These are phyloP conservation scores for Cytospora mali DNA, from an alignment of 2,329 filamentous ascomycete species.

Conservation along the genomic window DNA sequence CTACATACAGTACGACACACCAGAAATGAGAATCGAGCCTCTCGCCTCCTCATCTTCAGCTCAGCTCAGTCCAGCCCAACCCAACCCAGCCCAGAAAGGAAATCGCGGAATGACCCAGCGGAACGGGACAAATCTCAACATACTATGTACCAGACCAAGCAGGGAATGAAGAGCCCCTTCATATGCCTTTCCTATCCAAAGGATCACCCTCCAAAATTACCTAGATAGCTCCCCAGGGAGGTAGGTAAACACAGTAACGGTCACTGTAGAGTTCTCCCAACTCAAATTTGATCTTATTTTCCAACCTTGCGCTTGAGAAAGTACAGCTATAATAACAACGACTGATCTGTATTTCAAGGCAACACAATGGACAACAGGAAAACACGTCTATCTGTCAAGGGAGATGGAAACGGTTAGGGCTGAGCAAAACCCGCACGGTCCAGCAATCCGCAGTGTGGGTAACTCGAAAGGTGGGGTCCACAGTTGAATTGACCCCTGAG, in stretches of 20 bases:
- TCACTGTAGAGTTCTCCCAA: neutral
- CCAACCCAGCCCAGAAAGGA: neutral
- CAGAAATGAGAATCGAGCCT: neutral
- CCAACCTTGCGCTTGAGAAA: too few relatives aligned
- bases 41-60: neutral
- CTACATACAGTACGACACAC: too few relatives aligned
- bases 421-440: slow-evolving; percentile 23
- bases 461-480: slow-evolving; percentile 21
- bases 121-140: neutral
- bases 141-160: too few relatives aligned
- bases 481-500: slow-evolving; percentile 5
- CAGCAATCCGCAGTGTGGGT: slow-evolving; percentile 25
- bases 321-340: too few relatives aligned
- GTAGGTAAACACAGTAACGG: neutral
- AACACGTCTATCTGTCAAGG: neutral
- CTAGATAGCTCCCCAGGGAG: neutral
- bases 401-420: slow-evolving; percentile 15
- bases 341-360: too few relatives aligned
- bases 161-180: neutral
- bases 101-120: neutral
- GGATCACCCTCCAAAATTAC: too few relatives aligned
- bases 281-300: neutral
- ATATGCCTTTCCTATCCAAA: too few relatives aligned
- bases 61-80: neutral
- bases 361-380: neutral